A percentile compares a stretch with the other conserved stretches of the same genome.
Evolutionary conservation across 2,329 filamentous ascomycete species (phyloP).

Genomic region (Fusarium sp.): DNA sequence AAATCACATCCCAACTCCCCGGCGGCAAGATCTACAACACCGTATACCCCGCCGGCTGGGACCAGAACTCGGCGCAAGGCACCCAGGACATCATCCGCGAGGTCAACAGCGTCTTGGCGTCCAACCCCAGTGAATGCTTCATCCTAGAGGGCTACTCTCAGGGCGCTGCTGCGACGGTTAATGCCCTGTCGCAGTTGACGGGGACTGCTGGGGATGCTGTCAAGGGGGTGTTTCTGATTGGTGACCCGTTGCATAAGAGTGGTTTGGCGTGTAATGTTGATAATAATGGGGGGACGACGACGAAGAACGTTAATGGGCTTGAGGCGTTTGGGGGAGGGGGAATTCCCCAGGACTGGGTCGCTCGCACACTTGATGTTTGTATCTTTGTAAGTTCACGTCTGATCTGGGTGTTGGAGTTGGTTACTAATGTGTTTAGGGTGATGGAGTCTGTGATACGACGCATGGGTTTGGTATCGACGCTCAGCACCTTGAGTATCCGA

Average conservation of each 20-base stretch:
- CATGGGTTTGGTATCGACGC: constrained; percentile 5
- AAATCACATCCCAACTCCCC: not conserved
- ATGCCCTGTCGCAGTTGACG: constrained; percentile 3
- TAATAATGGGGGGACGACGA: constrained; percentile 5
- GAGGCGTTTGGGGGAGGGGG: not conserved
- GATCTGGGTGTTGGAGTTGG: fast-evolving
- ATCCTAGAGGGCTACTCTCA: constrained; percentile 14
- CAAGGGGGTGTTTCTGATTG: constrained; percentile 10
- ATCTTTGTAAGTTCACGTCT: not conserved
- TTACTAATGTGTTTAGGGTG: not conserved
- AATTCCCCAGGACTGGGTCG: constrained; percentile 3
- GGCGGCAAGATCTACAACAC: constrained; percentile 20
- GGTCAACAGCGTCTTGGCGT: not conserved
- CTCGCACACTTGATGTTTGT: constrained; percentile 8
- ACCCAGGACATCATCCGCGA: not conserved
- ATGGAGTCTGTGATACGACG: constrained; percentile 12
- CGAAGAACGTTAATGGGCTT: constrained; percentile 6
- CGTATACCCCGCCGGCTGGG: constrained; percentile 1
- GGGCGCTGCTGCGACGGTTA: constrained; percentile 15
- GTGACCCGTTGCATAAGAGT: not conserved
- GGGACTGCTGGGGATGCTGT: constrained; percentile 1
- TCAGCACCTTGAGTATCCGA: constrained; percentile 7
- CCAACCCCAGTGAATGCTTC: constrained; percentile 8
- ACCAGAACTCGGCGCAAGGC: constrained; percentile 1
- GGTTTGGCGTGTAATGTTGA: constrained; percentile 13